A percentile compares a stretch with the other conserved stretches of the same genome.
phyloP scores from a whole-genome alignment of 768 basidiomycete species.

The Suillus subluteus region DNA sequence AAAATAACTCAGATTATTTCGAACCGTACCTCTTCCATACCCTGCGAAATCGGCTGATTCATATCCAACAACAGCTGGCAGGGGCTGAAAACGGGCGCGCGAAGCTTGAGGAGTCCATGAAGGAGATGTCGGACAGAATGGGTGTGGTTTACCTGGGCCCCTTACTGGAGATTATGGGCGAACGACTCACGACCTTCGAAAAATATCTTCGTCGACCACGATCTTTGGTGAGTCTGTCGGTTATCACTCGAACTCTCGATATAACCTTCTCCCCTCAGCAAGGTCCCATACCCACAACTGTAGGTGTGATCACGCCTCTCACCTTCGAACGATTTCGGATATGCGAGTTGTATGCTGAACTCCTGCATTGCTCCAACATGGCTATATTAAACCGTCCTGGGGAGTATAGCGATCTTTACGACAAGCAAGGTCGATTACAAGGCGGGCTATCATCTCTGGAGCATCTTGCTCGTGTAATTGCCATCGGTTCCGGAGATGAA shows the following conservation, averaged over 20 bases:
- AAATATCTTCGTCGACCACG: slow-evolving; percentile 71
- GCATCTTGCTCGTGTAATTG: slow-evolving; percentile 83
- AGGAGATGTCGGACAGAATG: slow-evolving; percentile 82
- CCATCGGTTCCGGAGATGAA: slow-evolving; percentile 59
- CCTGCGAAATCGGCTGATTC: slow-evolving; percentile 86
- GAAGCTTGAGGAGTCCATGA: slow-evolving; percentile 70
- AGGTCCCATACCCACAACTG: slow-evolving; percentile 70
- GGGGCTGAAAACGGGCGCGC: slow-evolving; percentile 63
- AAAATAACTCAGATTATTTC: slow-evolving; percentile 98
- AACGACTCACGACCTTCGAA: slow-evolving; percentile 70
- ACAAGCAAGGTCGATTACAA: slow-evolving; percentile 79
- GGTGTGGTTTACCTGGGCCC: slow-evolving; percentile 91
- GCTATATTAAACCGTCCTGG: slow-evolving; percentile 83
- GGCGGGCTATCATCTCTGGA: slow-evolving; percentile 88
- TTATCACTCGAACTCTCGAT: slow-evolving; percentile 13
- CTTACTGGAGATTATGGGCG: slow-evolving; percentile 74
- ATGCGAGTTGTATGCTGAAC: slow-evolving; percentile 95
- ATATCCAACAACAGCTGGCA: slow-evolving; percentile 74
- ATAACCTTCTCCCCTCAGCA: slow-evolving; percentile 44
- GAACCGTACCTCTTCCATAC: slow-evolving; percentile 98
- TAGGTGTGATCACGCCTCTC: slow-evolving; percentile 76
- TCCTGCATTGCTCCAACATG: slow-evolving; percentile 99
- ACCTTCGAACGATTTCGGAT: slow-evolving; percentile 96
- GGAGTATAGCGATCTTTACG: slow-evolving; percentile 74
- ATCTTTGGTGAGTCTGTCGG: slow-evolving; percentile 61